Evolutionary conservation across 2,329 filamentous ascomycete species (phyloP).

Genomic region (Chaetomiaceae sp.): DNA sequence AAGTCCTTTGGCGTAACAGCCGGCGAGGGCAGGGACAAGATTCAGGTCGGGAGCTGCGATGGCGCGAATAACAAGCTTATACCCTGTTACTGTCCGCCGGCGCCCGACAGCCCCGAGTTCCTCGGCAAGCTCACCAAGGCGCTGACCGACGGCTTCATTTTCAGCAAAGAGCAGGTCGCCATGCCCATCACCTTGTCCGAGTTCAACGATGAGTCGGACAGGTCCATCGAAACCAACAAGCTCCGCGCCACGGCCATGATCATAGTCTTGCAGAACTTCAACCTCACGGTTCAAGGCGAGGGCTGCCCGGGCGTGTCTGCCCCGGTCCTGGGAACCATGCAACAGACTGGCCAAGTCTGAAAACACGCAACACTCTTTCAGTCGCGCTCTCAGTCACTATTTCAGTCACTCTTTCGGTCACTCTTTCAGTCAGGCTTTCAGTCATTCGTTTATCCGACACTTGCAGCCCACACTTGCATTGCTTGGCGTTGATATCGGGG

Average conservation of each 20-base stretch:
- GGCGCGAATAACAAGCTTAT: slow-evolving; percentile 21
- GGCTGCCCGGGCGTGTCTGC: slow-evolving; percentile 22
- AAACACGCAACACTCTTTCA: neutral
- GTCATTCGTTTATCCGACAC: neutral
- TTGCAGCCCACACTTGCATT: too few relatives aligned
- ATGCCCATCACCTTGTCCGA: slow-evolving; percentile 16
- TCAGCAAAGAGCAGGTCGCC: slow-evolving; percentile 17
- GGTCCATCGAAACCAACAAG: slow-evolving; percentile 14
- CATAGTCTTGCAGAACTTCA: slow-evolving; percentile 24
- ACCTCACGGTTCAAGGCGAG: slow-evolving; percentile 13
- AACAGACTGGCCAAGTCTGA: slow-evolving; percentile 23
- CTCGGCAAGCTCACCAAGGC: slow-evolving; percentile 16
- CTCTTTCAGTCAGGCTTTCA: neutral
- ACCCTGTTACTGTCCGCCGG: slow-evolving; percentile 23
- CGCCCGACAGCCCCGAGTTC: slow-evolving; percentile 18
- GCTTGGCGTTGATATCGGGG: too few relatives aligned
- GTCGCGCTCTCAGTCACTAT: neutral
- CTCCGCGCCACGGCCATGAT: slow-evolving; percentile 23
- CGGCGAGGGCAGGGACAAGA: slow-evolving; percentile 9
- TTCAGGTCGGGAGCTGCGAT: slow-evolving; percentile 13
- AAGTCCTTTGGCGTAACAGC: slow-evolving; percentile 18
- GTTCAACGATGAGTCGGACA: slow-evolving; percentile 21
- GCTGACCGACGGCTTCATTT: slow-evolving; percentile 23
- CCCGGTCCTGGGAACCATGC: slow-evolving; percentile 17
- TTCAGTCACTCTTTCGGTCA: neutral